A percentile compares a stretch with the other conserved stretches of the same genome.
phyloP scores from a whole-genome alignment of 768 basidiomycete genomes.

The Termitomyces sp. region DNA sequence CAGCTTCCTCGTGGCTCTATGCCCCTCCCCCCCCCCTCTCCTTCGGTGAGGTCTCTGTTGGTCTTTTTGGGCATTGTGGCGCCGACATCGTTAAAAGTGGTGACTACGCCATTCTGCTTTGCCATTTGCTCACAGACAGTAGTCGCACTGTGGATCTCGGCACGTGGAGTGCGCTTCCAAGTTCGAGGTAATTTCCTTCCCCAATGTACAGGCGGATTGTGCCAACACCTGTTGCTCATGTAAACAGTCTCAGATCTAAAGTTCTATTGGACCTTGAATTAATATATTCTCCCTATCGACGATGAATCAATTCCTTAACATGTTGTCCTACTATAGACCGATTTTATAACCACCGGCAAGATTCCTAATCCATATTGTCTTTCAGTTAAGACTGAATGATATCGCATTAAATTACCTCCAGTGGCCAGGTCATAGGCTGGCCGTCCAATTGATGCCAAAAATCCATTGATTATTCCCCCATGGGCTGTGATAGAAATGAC shows the following conservation, averaged over 20 bases:
- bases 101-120: too few species aligned
- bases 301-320: not conserved
- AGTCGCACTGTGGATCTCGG: too few species aligned
- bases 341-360: slow-evolving; percentile 16
- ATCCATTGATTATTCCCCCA: slow-evolving; percentile 55
- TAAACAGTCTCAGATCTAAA: not conserved
- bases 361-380: slow-evolving; percentile 10
- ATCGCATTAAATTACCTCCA: slow-evolving; percentile 43
- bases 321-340: not conserved
- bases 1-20: too few species aligned
- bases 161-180: too few species aligned
- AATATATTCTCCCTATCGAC: not conserved
- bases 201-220: too few species aligned
- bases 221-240: too few species aligned
- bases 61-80: too few species aligned
- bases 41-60: too few species aligned
- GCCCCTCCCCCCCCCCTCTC: too few species aligned
- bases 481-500: slow-evolving; percentile 69
- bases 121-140: too few species aligned
- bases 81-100: too few species aligned
- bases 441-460: slow-evolving; percentile 44
- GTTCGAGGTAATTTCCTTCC: too few species aligned
- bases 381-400: not conserved
- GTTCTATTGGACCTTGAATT: not conserved
- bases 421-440: slow-evolving; percentile 43